Conservation (phyloP, 768 basidiomycete species). For the Obba rivulosa region DNA sequence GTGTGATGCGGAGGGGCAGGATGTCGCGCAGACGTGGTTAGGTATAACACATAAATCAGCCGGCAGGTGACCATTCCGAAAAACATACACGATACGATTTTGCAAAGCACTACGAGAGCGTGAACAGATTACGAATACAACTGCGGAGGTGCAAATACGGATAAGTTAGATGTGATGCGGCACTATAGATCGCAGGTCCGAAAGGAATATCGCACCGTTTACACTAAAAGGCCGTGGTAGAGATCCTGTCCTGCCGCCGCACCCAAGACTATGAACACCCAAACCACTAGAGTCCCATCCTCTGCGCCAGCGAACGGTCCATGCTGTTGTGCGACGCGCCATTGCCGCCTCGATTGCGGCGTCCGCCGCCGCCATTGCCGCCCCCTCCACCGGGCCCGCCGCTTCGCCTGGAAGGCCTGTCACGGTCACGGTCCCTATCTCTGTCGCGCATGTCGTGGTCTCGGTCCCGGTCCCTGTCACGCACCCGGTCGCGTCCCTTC, state of each 20-base stretch:
- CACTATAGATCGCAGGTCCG: slow-evolving; percentile 2
- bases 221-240: slow-evolving; percentile 16
- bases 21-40: no score
- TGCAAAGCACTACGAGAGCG: slow-evolving; percentile 25
- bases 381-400: slow-evolving; percentile 33
- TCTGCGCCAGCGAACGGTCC: slow-evolving; percentile 82
- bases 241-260: neutral
- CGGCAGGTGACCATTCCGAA: neutral
- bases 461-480: slow-evolving; percentile 32
- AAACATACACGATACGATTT: slow-evolving; percentile 23
- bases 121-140: slow-evolving; percentile 24
- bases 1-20: no score
- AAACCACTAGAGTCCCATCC: slow-evolving; percentile 59
- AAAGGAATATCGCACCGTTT: slow-evolving; percentile 22
- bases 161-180: slow-evolving; percentile 18
- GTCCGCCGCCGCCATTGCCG: slow-evolving; percentile 24
- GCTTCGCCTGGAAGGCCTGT: slow-evolving; percentile 33
- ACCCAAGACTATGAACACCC: slow-evolving; percentile 1
- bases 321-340: slow-evolving; percentile 30
- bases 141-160: slow-evolving; percentile 16
- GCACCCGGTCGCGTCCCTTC: slow-evolving; percentile 29
- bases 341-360: slow-evolving; percentile 31
- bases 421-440: slow-evolving; percentile 30
- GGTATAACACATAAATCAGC: no score
- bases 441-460: slow-evolving; percentile 28